These are phyloP conservation scores for Prunus salicina DNA, from an alignment of 306 rosid species.

Conservation along the genomic window DNA sequence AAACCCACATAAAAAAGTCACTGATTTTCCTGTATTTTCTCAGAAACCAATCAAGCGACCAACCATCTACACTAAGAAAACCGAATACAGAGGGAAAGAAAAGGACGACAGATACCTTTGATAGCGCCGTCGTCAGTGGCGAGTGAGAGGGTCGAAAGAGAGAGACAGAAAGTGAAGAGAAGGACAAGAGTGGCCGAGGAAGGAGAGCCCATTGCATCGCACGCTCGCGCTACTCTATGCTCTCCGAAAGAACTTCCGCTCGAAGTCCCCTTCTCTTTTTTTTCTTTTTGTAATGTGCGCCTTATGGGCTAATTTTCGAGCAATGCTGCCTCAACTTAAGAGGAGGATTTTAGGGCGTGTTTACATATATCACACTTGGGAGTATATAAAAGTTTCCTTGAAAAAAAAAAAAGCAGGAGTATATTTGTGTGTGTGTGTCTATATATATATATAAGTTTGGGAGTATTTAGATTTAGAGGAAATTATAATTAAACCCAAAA, in stretches of 20 bases:
- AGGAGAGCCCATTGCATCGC: constrained; percentile 16
- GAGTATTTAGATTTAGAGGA: no score
- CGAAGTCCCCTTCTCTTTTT: no score
- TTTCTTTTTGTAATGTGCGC: no score
- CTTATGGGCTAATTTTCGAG: no score
- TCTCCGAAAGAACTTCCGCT: not conserved
- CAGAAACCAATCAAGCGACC: not conserved
- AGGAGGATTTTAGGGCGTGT: no score
- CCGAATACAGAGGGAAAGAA: not conserved
- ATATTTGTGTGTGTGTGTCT: no score
- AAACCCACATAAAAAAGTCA: not conserved
- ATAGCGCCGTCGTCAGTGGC: constrained; percentile 8
- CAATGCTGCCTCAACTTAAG: no score
- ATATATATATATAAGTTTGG: no score
- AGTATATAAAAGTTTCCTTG: no score
- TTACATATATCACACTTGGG: no score
- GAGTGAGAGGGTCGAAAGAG: not conserved
- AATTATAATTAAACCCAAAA: no score
- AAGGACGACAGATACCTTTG: constrained; percentile 15
- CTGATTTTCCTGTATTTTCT: not conserved
- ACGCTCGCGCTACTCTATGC: not conserved
- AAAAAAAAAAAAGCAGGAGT: no score
- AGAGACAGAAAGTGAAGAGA: constrained; percentile 12
- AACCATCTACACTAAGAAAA: not conserved
- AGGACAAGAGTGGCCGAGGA: not conserved